Evolutionary conservation across 75 land plant species (phyloP).

Genomic region (Selaginella tamariscina): DNA sequence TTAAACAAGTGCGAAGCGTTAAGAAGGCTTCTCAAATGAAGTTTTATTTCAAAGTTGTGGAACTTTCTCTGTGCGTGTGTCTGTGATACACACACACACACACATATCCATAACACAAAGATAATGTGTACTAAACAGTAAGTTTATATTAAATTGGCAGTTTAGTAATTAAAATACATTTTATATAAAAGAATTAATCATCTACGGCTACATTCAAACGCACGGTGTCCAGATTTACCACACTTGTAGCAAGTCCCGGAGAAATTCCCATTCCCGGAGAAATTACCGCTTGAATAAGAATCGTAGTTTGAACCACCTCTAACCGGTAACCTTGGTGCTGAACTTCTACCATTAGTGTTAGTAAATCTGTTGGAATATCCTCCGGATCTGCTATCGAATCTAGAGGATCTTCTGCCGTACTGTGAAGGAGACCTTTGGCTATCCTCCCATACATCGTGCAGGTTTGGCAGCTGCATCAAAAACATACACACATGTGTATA

Average conservation of each 20-base stretch:
- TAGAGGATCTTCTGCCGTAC: conserved; percentile 1
- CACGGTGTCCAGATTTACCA: conserved; percentile 25
- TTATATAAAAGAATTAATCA: no score
- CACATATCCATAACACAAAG: no score
- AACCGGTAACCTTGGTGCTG: background rate
- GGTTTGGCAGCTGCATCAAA: background rate
- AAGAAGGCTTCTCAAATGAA: no score
- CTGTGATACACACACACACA: no score
- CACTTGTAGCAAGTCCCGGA: conserved; percentile 23
- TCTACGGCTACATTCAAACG: conserved; percentile 21
- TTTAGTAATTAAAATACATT: no score
- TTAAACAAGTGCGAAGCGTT: no score
- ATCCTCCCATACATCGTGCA: conserved; percentile 2
- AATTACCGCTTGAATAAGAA: background rate
- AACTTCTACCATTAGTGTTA: conserved; percentile 14
- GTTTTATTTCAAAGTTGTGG: no score
- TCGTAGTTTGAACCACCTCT: background rate
- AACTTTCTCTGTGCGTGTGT: no score
- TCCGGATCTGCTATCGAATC: conserved; percentile 2
- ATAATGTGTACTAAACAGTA: no score
- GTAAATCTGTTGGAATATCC: background rate
- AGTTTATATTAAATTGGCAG: no score
- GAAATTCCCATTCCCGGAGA: conserved; percentile 9
- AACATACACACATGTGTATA: no score
- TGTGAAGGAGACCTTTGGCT: background rate